Evolutionary conservation across 345 rosid species (phyloP), one percentile per base, ranked within the genome.

Genomic region (Dimocarpus longan): DNA sequence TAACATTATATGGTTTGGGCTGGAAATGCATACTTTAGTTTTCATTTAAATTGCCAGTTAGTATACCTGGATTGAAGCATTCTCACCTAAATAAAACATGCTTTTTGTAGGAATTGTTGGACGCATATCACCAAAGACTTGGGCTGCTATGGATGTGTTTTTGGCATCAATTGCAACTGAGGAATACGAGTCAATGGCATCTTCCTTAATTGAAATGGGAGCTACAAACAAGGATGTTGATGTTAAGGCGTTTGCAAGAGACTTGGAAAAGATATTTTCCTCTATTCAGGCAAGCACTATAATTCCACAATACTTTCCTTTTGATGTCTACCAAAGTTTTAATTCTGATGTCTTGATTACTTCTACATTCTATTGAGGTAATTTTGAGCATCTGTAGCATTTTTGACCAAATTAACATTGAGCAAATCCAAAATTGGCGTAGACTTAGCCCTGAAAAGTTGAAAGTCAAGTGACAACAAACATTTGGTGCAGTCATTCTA

Each of bases 131-230:
- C 99, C 99, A n/a, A 89, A 84, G 86, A 95, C 98, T 66, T 95
- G 99, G 99, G 88, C 82, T 66, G 99, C 99, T 22, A 92, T 95
- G 95, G 98, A 95, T 79, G 91, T 87, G 72, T 95, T 95, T 83
- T 86, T 95, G 79, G 79, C 89, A 68, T 93, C 99, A 42, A 89
- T 95, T 77, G 89, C 97, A 81, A 84, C 92, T 32, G 92, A 89
- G 85, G 99, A 92, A 73, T 95, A 95, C 19, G 95, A 90, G 73
- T 86, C 95, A 57, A 95, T 95, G 99, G 95, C 99, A 67, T 91
- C 96, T 68, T 92, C 99, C 77, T 88, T 93, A 87, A 92, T 87
- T 88, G 94, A 93, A 84, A 93, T 95, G 98, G 99, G 99, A 8
- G 98, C 99, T 75, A 94, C 99, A 76, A 87, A 88, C 89, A 90